Evolutionary conservation across 2,329 filamentous ascomycete genomes (phyloP), one percentile per base, ranked within the genome.

Genomic region (Talaromyces piceae): DNA sequence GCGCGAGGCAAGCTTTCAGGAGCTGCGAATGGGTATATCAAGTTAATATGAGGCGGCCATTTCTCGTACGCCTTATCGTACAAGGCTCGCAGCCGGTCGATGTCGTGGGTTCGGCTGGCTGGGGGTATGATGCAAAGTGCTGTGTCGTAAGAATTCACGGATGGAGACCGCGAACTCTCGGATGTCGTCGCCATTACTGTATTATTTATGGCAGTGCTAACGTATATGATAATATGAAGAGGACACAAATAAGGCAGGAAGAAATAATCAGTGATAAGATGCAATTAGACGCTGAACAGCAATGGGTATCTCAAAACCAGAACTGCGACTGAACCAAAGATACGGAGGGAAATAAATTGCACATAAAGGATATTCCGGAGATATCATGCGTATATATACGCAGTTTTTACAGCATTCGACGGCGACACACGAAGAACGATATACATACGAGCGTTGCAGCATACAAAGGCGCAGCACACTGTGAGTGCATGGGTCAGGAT

Each of bases 31-130:
- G 83, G 84, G 60, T 86, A 86, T 20, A 85, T 58, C 23, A 87
- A 64, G 57, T 86, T 87, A 59, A 86, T 62, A 58, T 86, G 83
- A 11, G 82, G 79, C 3, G 83, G 82, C 83, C 84, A 87, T 64
- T 73, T 79, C 23, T 70, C 70, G 56, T 77, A 78, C 0, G 77
- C 73, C 54, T 80, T 80, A 31, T 87, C 83, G 65, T 86, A 82
- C 11, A 82, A 67, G n/a, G 70, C 73, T 41, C 83, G 77, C 3
- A 87, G 65, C 12, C 68, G 67, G 57, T 85, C 74, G 47, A 83
- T 62, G 3, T 75, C 58, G 1, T 68, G 55, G 69, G 77, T 79
- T 30, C 77, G 61, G 45, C 69, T 57, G 20, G 59, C 57, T 0
- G 81, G 79, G 2, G 80, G 80, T 5, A 86, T 68, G 16, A 84